Base-by-base conservation (phyloP, 1,284 basidiomycete genomes). In the Microstroma glucosiphilum region DNA sequence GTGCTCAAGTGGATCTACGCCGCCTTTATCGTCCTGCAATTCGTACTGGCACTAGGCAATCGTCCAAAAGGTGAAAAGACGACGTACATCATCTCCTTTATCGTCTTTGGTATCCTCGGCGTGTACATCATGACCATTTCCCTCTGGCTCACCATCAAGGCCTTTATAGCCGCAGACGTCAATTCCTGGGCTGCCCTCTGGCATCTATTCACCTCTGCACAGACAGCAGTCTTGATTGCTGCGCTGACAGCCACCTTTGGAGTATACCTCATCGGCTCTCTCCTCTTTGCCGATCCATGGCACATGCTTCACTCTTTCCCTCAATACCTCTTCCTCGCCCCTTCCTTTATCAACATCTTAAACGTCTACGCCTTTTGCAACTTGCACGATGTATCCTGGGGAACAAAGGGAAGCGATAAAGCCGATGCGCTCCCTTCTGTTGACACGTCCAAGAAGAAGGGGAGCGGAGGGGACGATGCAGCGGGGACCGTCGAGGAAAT, bases 201-300 rank as follows among this genome's bases (percentile, higher is more conserved):
- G 30, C 3, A 37, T 4, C 30, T 37, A 9, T 9, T 37, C 3
- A 48, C 43, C 43, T 6, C 43, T 4, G 43, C 43, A 4, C 69
- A 71, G 9, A 77, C 71, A 25, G 67, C 69, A 17, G 77, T 78
- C 40, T 67, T 79, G 57, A 69, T 79, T 25, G 76, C 76, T 1
- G 69, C 76, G 12, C 61, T 79, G 17, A 71, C 75, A 11, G 77
- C 77, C 11, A 79, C 75, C 43, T 79, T 76, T 59, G 77, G 76
- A 21, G 67, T 79, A 51, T 79, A 79, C 81, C 83, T 92, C 64
- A 79, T 89, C 30, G 85, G 90, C 1, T 96, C 91, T 1, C 85
- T 93, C 80, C 85, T 96, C 72, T 97, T 93, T 76, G 90, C 92
- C 64, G 93, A 97, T 81, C 93, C 93, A 6, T 96, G 93, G 93